Conservation (phyloP, 495 filamentous ascomycete species). For the Lasiosphaeria ovina region DNA sequence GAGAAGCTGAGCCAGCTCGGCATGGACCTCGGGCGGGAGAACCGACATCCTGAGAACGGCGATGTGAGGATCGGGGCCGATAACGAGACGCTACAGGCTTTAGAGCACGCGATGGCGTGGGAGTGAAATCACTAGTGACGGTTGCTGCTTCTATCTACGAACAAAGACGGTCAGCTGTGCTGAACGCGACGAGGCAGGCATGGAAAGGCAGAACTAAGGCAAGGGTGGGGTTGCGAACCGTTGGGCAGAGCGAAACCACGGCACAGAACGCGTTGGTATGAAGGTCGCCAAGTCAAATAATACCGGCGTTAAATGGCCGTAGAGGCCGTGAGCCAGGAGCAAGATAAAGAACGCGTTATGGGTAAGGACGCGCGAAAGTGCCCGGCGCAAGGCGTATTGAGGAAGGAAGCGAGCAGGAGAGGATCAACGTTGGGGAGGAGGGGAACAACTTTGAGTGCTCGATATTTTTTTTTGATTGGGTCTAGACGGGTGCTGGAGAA, state of each 20-base stretch:
- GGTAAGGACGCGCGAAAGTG: background rate
- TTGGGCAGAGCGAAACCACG: background rate
- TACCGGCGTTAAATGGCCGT: background rate
- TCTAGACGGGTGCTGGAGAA: constrained; percentile 13
- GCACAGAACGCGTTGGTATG: constrained; percentile 5
- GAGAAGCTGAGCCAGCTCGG: constrained; percentile 80
- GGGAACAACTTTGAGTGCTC: constrained; percentile 9
- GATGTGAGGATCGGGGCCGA: background rate
- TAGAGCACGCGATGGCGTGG: background rate
- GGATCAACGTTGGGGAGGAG: constrained; percentile 3
- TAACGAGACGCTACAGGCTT: background rate
- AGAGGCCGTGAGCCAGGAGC: background rate
- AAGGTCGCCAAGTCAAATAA: background rate
- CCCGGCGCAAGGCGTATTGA: constrained; percentile 11
- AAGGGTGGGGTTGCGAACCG: background rate
- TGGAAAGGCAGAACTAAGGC: background rate
- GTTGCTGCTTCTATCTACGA: background rate
- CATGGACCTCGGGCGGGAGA: constrained; percentile 75
- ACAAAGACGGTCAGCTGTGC: background rate
- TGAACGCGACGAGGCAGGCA: background rate
- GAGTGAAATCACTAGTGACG: background rate
- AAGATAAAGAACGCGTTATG: constrained; percentile 8
- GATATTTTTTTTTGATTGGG: constrained; percentile 31
- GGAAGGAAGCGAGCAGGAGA: constrained; percentile 8
- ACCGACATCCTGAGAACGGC: constrained; percentile 64